Conservation (phyloP, 805 yeast genomes). For the Tetrapisispora taiwanensis region DNA sequence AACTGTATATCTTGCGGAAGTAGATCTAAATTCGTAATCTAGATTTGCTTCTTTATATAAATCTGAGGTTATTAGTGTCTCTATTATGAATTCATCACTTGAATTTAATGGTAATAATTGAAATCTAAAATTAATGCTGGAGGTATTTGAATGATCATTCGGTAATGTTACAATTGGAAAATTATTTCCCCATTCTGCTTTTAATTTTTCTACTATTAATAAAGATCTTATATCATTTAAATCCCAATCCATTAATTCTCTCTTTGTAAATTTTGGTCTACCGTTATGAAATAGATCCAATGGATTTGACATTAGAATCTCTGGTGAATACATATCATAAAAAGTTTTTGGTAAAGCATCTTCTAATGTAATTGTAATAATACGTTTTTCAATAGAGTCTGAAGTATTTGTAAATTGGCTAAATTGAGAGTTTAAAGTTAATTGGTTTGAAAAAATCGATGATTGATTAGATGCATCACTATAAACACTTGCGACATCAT, state of each 20-base stretch:
- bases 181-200: slow-evolving; percentile 46
- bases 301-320: slow-evolving; percentile 36
- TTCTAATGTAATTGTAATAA: slow-evolving; percentile 29
- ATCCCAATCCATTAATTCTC: slow-evolving; percentile 61
- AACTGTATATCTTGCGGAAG: slow-evolving; percentile 55
- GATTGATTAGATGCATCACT: slow-evolving; percentile 1
- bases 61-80: slow-evolving; percentile 45
- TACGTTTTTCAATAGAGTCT: slow-evolving; percentile 5
- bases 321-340: slow-evolving; percentile 49
- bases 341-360: slow-evolving; percentile 46
- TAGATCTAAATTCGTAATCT: slow-evolving; percentile 41
- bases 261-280: slow-evolving; percentile 51
- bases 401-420: slow-evolving; percentile 4
- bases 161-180: slow-evolving; percentile 34
- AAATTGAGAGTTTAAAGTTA: slow-evolving; percentile 5
- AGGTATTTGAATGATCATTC: not conserved
- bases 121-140: slow-evolving; percentile 33
- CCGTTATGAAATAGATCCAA: slow-evolving; percentile 39
- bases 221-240: slow-evolving; percentile 59
- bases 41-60: slow-evolving; percentile 56
- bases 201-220: slow-evolving; percentile 40
- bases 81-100: slow-evolving; percentile 39
- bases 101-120: slow-evolving; percentile 44
- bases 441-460: slow-evolving; percentile 16
- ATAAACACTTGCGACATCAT: not conserved